A percentile compares a stretch with the other conserved stretches of the same genome.
Conservation (phyloP, 306 rosid genomes). For the Fagus sylvatica region DNA sequence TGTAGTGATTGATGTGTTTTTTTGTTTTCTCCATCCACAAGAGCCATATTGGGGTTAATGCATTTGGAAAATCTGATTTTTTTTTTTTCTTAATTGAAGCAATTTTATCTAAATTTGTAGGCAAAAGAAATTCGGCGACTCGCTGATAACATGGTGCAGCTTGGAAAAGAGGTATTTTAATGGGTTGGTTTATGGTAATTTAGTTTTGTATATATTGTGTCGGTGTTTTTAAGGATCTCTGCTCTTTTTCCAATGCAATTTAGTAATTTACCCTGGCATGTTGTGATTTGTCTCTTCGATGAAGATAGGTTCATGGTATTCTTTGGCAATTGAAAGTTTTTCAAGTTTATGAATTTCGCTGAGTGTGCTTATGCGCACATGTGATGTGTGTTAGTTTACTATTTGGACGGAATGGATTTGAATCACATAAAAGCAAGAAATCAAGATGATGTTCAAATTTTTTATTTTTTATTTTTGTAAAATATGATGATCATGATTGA, state of each 20-base stretch:
- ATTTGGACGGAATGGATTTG: background rate
- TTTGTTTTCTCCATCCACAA: background rate
- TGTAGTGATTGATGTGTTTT: background rate
- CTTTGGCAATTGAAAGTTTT: background rate
- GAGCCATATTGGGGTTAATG: background rate
- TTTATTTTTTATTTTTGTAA: no score
- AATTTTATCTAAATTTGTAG: slow-evolving; percentile 29
- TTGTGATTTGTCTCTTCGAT: background rate
- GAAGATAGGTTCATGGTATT: no score
- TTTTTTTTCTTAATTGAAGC: background rate
- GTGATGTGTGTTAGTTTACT: background rate
- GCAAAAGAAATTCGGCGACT: slow-evolving; percentile 90
- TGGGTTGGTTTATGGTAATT: background rate
- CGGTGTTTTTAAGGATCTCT: no score
- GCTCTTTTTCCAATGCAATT: background rate
- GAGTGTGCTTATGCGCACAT: background rate
- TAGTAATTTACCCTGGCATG: background rate
- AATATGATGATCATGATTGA: no score
- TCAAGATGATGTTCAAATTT: no score
- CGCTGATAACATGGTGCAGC: slow-evolving; percentile 90
- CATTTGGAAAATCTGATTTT: background rate
- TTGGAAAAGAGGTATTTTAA: slow-evolving; percentile 78
- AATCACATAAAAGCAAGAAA: no score
- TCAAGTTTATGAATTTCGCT: background rate
- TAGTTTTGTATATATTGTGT: background rate